These are phyloP conservation scores for Sophora flavescens DNA, from an alignment of 306 rosid genomes.

Conservation along the genomic window DNA sequence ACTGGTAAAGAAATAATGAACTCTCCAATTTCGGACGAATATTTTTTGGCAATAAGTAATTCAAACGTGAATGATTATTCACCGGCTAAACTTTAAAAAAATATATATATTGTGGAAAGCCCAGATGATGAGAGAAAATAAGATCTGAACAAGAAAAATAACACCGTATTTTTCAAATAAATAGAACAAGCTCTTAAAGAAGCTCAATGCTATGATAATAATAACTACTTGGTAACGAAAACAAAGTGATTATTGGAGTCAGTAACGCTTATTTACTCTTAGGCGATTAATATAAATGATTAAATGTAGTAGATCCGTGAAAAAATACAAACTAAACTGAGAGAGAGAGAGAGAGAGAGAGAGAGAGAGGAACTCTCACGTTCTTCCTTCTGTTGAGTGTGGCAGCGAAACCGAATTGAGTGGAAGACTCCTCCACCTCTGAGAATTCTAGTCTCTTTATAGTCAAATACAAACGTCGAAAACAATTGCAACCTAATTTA, in stretches of 20 bases:
- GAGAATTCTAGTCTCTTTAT: background rate
- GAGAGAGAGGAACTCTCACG: slow-evolving; percentile 32
- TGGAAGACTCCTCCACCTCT: background rate
- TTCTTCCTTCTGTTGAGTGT: background rate
- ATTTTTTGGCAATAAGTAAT: background rate
- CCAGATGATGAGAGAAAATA: background rate
- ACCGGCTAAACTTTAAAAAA: background rate
- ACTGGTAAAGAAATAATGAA: background rate
- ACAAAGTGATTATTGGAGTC: background rate
- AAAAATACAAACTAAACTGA: background rate
- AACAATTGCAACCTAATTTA: background rate
- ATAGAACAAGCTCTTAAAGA: background rate
- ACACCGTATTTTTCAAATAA: slow-evolving; percentile 7
- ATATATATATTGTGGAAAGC: background rate
- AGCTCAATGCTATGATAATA: background rate
- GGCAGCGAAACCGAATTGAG: slow-evolving; percentile 15
- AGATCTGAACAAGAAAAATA: slow-evolving; percentile 27
- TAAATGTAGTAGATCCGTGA: slow-evolving; percentile 10
- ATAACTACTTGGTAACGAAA: background rate
- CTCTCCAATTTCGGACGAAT: background rate
- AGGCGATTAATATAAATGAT: slow-evolving; percentile 2
- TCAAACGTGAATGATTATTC: background rate
- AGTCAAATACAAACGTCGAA: background rate
- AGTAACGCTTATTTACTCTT: background rate
- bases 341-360: background rate